Conservation (phyloP, 176 grass and related monocot genomes). For the Rhynchospora tenuis region DNA sequence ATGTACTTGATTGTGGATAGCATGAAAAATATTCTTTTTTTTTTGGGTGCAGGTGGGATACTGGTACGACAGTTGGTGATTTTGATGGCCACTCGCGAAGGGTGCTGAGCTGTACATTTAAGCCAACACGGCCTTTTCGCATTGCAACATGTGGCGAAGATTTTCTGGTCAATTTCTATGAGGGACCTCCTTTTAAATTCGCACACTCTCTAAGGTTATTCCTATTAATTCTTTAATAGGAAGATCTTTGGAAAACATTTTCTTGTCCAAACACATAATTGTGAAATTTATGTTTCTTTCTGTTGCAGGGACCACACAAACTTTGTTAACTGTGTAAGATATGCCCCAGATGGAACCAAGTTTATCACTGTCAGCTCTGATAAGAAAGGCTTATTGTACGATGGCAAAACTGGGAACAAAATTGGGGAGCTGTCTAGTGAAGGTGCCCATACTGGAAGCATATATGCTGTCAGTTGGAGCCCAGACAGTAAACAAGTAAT, state of each 20-base stretch:
- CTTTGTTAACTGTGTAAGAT: slow-evolving; percentile 90
- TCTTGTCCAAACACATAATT: not conserved
- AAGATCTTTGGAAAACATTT: not conserved
- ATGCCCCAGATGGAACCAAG: slow-evolving; percentile 92
- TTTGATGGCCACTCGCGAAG: slow-evolving; percentile 95
- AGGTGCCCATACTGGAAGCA: slow-evolving; percentile 76
- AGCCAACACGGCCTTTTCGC: slow-evolving; percentile 85
- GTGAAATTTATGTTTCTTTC: not conserved
- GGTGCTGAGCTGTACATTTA: slow-evolving; percentile 93
- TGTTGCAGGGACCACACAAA: slow-evolving; percentile 86
- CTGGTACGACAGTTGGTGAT: slow-evolving; percentile 84
- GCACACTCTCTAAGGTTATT: slow-evolving; percentile 79
- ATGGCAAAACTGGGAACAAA: slow-evolving; percentile 92
- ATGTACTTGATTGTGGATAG: not conserved
- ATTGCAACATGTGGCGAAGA: slow-evolving; percentile 93
- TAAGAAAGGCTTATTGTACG: slow-evolving; percentile 88
- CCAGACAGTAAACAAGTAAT: slow-evolving; percentile 93
- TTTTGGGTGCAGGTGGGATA: slow-evolving; percentile 87
- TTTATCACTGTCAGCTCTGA: slow-evolving; percentile 97
- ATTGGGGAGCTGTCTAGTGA: slow-evolving; percentile 69
- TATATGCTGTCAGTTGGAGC: slow-evolving; percentile 98
- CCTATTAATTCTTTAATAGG: not conserved
- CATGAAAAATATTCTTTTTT: not conserved
- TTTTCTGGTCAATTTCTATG: slow-evolving; percentile 91
- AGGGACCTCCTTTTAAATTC: slow-evolving; percentile 96